These are phyloP conservation scores for Termitomyces eurrhizus DNA, from an alignment of 768 basidiomycete species.

Conservation along the genomic window DNA sequence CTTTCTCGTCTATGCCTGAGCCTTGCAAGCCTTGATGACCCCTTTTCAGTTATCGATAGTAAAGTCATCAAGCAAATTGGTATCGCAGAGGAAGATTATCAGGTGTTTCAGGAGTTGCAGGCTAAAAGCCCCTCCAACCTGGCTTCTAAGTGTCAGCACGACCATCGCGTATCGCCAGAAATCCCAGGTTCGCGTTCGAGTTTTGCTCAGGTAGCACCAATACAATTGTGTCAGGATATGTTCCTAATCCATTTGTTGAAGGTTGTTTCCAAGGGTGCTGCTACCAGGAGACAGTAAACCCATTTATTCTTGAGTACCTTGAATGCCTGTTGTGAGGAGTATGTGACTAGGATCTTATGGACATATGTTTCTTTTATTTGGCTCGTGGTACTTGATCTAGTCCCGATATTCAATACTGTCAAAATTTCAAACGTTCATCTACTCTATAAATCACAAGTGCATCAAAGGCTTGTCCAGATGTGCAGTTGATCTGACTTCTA, in stretches of 20 bases:
- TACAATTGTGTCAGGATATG: neutral
- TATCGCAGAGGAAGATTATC: constrained; percentile 38
- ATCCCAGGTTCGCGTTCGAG: constrained; percentile 48
- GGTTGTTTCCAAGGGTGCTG: neutral
- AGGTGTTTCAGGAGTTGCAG: constrained; percentile 43
- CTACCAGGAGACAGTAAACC: neutral
- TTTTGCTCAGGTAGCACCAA: constrained; percentile 48
- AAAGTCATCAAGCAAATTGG: constrained; percentile 35
- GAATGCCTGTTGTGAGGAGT: neutral
- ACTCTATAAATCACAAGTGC: neutral
- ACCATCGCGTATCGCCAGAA: constrained; percentile 55
- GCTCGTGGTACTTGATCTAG: neutral
- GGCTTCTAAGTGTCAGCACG: constrained; percentile 33
- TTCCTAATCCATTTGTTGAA: neutral
- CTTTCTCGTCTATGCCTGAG: neutral
- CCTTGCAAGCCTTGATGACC: neutral
- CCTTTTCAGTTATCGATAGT: constrained; percentile 32
- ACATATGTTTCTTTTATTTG: neutral
- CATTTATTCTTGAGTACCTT: neutral
- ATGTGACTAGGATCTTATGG: neutral
- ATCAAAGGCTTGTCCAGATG: neutral
- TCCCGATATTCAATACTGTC: neutral
- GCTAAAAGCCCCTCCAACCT: constrained; percentile 37
- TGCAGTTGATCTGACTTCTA: neutral
- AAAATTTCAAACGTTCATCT: neutral